Percentiles rank a stretch among this genome's conserved stretches.
Evolutionary conservation across 1,284 basidiomycete species (phyloP).

Genomic region (Vanrija sp.): DNA sequence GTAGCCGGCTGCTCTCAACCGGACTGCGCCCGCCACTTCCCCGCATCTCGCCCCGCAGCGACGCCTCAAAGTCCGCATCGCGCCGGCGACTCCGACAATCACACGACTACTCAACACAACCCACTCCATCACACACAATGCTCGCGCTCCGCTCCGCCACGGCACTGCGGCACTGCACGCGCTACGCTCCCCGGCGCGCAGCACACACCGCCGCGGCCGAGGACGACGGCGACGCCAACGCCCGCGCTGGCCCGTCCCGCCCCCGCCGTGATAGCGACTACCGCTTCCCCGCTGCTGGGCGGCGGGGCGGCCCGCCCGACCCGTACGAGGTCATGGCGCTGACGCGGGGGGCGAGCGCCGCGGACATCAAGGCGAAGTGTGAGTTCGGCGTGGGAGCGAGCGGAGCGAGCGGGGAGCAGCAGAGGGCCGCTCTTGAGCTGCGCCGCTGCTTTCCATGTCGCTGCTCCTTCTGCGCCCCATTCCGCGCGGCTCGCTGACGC

Average conservation of each 20-base stretch:
- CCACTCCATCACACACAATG: too few species aligned
- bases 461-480: background rate
- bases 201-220: background rate
- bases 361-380: conserved; percentile 45
- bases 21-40: too few species aligned
- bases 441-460: background rate
- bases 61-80: too few species aligned
- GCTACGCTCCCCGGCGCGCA: background rate
- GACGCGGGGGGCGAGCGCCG: conserved; percentile 26
- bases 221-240: background rate
- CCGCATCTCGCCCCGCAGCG: too few species aligned
- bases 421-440: background rate
- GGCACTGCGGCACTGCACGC: background rate
- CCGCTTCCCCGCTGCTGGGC: conserved; percentile 30
- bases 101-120: too few species aligned
- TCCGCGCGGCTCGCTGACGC: background rate
- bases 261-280: conserved; percentile 17
- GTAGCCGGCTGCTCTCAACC: too few species aligned
- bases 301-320: conserved; percentile 33
- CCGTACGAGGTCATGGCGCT: conserved; percentile 46
- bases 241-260: background rate
- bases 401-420: background rate
- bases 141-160: background rate
- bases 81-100: too few species aligned
- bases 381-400: conserved; percentile 10